Evolutionary conservation across 139 green algal species (phyloP).

Genomic region (Spirogloea muscicola): DNA sequence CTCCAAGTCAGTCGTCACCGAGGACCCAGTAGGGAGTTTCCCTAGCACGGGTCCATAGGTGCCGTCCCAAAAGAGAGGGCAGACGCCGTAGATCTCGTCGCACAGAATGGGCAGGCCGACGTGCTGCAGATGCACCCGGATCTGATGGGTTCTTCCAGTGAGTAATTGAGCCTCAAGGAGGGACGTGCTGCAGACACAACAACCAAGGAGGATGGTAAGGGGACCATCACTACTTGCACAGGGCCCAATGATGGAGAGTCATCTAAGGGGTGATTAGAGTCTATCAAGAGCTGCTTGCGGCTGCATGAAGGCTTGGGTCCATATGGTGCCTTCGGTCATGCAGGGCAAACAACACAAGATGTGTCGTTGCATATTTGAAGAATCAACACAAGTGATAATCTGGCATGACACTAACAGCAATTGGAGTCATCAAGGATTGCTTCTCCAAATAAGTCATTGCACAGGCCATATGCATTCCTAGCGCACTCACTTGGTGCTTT

Average conservation of each 20-base stretch:
- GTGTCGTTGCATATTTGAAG: neutral
- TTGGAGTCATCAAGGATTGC: neutral
- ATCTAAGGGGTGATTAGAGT: neutral
- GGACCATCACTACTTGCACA: neutral
- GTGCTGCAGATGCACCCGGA: constrained; percentile 38
- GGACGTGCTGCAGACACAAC: constrained; percentile 6
- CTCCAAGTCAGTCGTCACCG: no score
- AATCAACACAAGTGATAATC: neutral
- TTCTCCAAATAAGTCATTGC: neutral
- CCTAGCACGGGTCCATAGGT: no score
- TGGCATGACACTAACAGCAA: neutral
- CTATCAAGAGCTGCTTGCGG: neutral
- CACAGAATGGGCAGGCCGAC: constrained; percentile 14
- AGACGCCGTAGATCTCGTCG: constrained; percentile 32
- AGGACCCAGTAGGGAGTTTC: no score
- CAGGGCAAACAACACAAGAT: neutral
- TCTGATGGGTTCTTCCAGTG: constrained; percentile 42
- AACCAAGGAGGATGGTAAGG: neutral
- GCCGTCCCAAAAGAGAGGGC: constrained; percentile 10
- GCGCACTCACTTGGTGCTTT: neutral
- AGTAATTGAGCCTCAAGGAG: constrained; percentile 9
- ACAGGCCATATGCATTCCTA: neutral
- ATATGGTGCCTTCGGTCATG: neutral
- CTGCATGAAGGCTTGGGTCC: neutral
- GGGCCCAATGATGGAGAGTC: neutral